Percentiles rank a stretch among this genome's conserved stretches.
Evolutionary conservation across 805 yeast genomes (phyloP).

Genomic region (Candida golubevii): DNA sequence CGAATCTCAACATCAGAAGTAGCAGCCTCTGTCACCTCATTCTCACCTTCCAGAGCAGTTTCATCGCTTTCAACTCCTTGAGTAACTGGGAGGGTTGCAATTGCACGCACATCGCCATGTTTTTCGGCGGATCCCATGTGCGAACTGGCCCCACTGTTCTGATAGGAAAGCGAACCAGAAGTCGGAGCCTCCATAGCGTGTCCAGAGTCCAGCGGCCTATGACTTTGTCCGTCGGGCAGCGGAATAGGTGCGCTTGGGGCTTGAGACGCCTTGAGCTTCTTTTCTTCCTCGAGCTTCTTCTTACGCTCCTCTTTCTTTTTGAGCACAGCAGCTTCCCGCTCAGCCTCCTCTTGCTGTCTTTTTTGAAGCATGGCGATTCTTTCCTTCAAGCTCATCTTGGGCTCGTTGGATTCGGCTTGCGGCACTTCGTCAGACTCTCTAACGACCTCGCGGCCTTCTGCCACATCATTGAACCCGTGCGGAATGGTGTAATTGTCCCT

Average conservation of each 20-base stretch:
- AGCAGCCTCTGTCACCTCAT: neutral
- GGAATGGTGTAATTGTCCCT: slow-evolving; percentile 34
- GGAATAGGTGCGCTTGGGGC: neutral
- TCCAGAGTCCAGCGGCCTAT: neutral
- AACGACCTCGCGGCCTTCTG: slow-evolving; percentile 17
- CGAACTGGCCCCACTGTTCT: neutral
- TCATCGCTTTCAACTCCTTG: neutral
- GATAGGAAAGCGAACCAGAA: neutral
- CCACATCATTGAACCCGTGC: slow-evolving; percentile 26
- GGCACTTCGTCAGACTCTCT: slow-evolving; percentile 8
- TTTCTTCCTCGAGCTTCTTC: slow-evolving; percentile 25
- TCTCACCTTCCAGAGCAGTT: neutral
- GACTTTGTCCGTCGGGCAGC: neutral
- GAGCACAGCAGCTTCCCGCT: slow-evolving; percentile 57
- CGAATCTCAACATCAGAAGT: neutral
- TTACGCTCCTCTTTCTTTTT: slow-evolving; percentile 49
- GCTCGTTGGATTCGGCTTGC: slow-evolving; percentile 47
- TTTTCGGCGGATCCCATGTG: neutral
- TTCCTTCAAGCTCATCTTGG: slow-evolving; percentile 79
- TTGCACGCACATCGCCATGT: neutral
- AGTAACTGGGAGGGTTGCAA: no score
- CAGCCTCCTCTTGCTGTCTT: slow-evolving; percentile 76
- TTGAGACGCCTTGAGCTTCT: slow-evolving; percentile 1
- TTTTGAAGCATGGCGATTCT: slow-evolving; percentile 81
- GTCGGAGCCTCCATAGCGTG: neutral